Evolutionary conservation across 176 grass and related monocot species (phyloP), one percentile per base, ranked within the genome.

Genomic region (Elymus sibiricus): DNA sequence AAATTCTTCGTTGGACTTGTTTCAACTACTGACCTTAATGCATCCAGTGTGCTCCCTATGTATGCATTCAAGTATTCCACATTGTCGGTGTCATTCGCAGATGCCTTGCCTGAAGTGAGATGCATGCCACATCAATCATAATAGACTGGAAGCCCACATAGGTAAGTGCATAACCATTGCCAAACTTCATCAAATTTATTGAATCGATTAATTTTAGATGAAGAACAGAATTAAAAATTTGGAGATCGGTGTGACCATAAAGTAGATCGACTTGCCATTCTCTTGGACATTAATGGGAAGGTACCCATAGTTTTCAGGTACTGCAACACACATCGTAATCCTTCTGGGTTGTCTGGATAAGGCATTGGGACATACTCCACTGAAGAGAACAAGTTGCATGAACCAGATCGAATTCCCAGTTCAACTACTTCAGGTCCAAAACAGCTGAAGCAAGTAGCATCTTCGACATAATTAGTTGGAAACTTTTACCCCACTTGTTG

Each of bases 231-330:
- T 9, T 9, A 40, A 40, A 40, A n/a, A n/a, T n/a, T n/a, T n/a
- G n/a, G 21, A 17, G 31, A 60, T 37, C 29, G 37, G 7, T 5
- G 3, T 16, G 16, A 17, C 39, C 35, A n/a, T 47, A 40, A 40
- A 64, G 74, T 22, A 9, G 38, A 39, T 69, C 42, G 25, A 88
- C 88, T 91, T 89, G 79, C 95, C 95, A 63, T 94, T 97, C 85
- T 97, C 95, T 61, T 95, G 84, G 38, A 95, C 62, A 79, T 84
- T 93, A 74, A 93, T 68, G 11, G 95, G 92, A 77, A 88, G 71
- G 39, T 87, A 58, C 16, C 85, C 87, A 38, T 95, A 95, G 31
- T 70, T 86, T 40, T 82, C 31, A 97, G 58, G 56, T 97, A 89
- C 63, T 94, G 81, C 79, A 91, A 39, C 28, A 75, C 13, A 35